Base-by-base conservation (phyloP, 805 yeast genomes). In the Wickerhamiella alocasiicola region DNA sequence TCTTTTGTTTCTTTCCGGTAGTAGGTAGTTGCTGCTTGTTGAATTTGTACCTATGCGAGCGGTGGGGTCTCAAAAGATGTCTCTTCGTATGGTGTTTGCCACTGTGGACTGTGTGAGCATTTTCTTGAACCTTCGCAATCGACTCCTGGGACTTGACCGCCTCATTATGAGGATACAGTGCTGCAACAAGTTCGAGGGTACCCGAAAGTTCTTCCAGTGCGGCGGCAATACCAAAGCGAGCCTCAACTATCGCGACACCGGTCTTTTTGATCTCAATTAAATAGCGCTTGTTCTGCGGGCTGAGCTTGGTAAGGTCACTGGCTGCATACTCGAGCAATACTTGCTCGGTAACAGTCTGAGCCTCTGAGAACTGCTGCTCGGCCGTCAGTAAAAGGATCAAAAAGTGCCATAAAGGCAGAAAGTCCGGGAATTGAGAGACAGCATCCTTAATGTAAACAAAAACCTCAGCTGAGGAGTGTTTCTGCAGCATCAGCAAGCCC, bases 211-310 rank as follows among this genome's bases (percentile, higher is more conserved):
- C 64, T 31, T 77, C 82, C 44, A 82, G 55, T 0, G 84, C 74
- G 31, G 70, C 70, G 21, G 67, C 63, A 1, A 68, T 59, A 5
- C 84, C 88, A 43, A 70, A 65, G 3, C 71, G 62, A 5, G 72
- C 66, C 51, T 80, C 85, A 39, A 74, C 61, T n/a, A 83, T 62
- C 1, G 82, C 74, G 27, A 84, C 61, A 50, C 79, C 82, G 0
- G 94, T 78, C 59, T 81, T 66, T 50, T 81, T 81, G 55, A 84
- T 65, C 54, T 82, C 81, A 9, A 60, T 29, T 12, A 39, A 77
- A 54, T 42, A 76, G 68, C 43, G 69, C 75, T 60, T 70, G 62
- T 51, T 70, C 60, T 27, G 60, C 43, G 13, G 38, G 36, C 11
- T 44, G 26, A 12, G 52, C 18, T 23, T 48, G 29, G 1, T 41